phyloP scores from a whole-genome alignment of 2,329 filamentous ascomycete genomes.

The Gyromitra esculenta region DNA sequence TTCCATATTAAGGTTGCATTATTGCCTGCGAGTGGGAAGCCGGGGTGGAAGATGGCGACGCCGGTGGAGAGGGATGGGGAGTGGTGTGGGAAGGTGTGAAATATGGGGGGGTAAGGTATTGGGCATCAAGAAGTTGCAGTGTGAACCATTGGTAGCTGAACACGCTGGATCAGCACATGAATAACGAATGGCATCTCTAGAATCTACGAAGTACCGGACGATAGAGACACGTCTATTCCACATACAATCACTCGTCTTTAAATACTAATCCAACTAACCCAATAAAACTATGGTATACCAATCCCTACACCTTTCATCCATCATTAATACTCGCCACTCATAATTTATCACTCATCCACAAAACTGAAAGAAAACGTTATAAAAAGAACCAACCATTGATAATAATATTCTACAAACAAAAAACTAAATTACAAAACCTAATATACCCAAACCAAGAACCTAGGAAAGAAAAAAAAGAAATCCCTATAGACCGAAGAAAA shows the following conservation, averaged over 20 bases:
- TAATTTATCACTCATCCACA: background rate
- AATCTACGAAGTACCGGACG: no score
- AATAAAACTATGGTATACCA: background rate
- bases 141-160: background rate
- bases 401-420: conserved; percentile 5
- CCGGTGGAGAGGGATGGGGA: background rate
- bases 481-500: background rate
- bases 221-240: no score
- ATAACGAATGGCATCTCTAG: no score
- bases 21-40: conserved; percentile 32
- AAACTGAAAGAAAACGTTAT: background rate
- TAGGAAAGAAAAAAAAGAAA: background rate
- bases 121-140: background rate
- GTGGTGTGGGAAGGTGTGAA: background rate
- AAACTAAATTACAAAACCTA: background rate
- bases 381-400: background rate
- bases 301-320: background rate
- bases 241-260: background rate
- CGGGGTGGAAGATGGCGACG: conserved; percentile 39
- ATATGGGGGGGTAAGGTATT: background rate
- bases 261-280: background rate
- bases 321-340: background rate
- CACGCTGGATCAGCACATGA: no score
- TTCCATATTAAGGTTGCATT: conserved; percentile 53
- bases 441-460: background rate